Base-by-base conservation (phyloP, 2,329 filamentous ascomycete species). In the Fusarium solani-melongenae region DNA sequence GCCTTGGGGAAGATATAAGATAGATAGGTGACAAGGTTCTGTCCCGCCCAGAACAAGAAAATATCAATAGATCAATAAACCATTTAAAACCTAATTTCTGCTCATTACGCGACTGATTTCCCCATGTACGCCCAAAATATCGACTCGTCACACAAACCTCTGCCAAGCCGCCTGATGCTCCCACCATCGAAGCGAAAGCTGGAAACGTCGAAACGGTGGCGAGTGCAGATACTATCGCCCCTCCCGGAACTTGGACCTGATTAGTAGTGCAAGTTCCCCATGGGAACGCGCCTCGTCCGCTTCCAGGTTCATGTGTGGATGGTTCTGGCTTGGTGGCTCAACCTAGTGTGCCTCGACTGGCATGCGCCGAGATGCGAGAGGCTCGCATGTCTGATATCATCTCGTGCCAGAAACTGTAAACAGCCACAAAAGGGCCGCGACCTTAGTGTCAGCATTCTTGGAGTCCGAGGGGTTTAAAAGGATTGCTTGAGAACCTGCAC, bases 381-480 rank as follows among this genome's bases (percentile, higher is more conserved):
- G 20, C 31, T 49, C 29, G 46, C 59, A 24, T 15, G 59, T 62
- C 59, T 62, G 59, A 62, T 62, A 62, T 62, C 59, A 53, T 62
- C 20, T 41, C n/a, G 27, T 22, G 24, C 29, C 5, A 27, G 41
- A 41, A 51, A 34, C 44, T 44, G 12, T 39, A 62, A 39, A 44
- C 29, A 44, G 61, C 61, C 60, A 62, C 60, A 36, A 1, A 11
- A 51, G 60, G 60, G 60, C 9, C 59, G 59, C 59, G 59, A 39
- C n/a, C 31, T 53, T 17, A 20, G n/a, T 15, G 59, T 20, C 33
- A 62, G 60, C 60, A 62, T 55, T 55, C 60, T 62, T 55, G 44
- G 24, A 44, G n/a, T 22, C 20, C 27, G 24, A 31, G 10, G 10
- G 31, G 36, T 27, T 51, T 61, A 49, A 61, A 61, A 61, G 17